phyloP scores from a whole-genome alignment of 768 basidiomycete species.

The Amanita molliuscula region DNA sequence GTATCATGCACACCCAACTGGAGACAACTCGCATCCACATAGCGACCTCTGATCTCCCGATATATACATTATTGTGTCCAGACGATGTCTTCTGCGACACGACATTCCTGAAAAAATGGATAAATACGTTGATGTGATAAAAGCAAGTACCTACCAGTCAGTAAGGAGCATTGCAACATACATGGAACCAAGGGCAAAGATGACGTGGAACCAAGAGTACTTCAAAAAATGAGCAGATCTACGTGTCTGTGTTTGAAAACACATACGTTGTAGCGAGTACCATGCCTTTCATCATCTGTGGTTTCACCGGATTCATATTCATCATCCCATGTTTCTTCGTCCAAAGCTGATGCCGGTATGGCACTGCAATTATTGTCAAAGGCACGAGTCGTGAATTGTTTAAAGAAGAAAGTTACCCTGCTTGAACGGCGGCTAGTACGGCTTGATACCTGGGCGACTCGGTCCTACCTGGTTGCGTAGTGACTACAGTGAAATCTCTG shows the following conservation, averaged over 20 bases:
- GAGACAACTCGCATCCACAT: slow-evolving; percentile 99
- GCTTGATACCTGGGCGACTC: slow-evolving; percentile 92
- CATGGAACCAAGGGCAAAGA: slow-evolving; percentile 94
- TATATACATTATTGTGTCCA: slow-evolving; percentile 68
- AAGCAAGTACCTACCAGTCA: slow-evolving; percentile 66
- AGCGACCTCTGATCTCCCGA: slow-evolving; percentile 89
- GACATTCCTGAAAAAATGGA: slow-evolving; percentile 48
- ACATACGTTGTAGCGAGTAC: slow-evolving; percentile 89
- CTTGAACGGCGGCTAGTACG: slow-evolving; percentile 89
- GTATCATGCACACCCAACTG: slow-evolving; percentile 84
- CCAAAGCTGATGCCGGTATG: slow-evolving; percentile 86
- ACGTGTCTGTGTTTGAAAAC: neutral
- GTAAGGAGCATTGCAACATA: slow-evolving; percentile 96
- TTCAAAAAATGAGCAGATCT: slow-evolving; percentile 18
- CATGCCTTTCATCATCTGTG: slow-evolving; percentile 86
- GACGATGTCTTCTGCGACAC: slow-evolving; percentile 45
- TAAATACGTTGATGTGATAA: slow-evolving; percentile 1
- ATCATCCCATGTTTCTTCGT: slow-evolving; percentile 60
- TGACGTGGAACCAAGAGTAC: slow-evolving; percentile 99
- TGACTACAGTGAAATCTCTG: slow-evolving; percentile 70
- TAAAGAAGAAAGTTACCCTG: slow-evolving; percentile 52
- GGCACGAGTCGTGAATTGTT: neutral
- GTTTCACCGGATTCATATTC: slow-evolving; percentile 70
- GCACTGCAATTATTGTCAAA: slow-evolving; percentile 37
- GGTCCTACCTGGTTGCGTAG: slow-evolving; percentile 70